These are phyloP conservation scores for Pseudofabraea citricarpa DNA, from an alignment of 2,329 filamentous ascomycete species.

Conservation along the genomic window DNA sequence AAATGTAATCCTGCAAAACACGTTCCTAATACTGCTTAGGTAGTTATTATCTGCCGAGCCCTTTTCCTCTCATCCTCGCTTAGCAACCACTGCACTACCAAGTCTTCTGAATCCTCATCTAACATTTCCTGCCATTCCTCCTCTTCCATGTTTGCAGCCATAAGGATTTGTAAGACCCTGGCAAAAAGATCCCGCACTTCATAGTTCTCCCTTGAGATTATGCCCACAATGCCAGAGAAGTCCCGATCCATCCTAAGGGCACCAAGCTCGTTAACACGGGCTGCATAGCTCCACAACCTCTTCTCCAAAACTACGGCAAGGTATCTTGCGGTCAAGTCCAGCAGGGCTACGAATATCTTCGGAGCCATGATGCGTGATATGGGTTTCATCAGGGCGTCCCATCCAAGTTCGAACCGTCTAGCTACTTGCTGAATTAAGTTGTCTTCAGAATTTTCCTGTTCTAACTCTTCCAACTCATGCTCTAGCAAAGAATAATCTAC, in stretches of 20 bases:
- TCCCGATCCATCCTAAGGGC: constrained; percentile 82
- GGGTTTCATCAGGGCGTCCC: constrained; percentile 81
- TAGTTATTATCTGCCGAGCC: constrained; percentile 62
- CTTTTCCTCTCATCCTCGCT: constrained; percentile 68
- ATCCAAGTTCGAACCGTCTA: constrained; percentile 76
- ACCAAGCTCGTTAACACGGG: constrained; percentile 74
- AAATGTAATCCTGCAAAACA: no score
- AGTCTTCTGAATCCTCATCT: constrained; percentile 47
- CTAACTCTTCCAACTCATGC: constrained; percentile 53
- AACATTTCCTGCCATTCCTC: constrained; percentile 89
- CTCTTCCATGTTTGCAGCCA: constrained; percentile 91
- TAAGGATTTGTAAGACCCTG: constrained; percentile 72
- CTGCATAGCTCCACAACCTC: constrained; percentile 71
- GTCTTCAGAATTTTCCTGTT: constrained; percentile 40
- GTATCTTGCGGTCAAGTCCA: constrained; percentile 69
- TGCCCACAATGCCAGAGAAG: constrained; percentile 67
- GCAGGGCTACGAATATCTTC: constrained; percentile 67
- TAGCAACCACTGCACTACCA: constrained; percentile 67
- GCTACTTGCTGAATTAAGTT: constrained; percentile 63
- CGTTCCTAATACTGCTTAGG: no score
- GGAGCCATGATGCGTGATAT: constrained; percentile 79
- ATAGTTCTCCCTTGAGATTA: constrained; percentile 68
- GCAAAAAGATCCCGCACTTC: constrained; percentile 72
- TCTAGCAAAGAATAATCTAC: constrained; percentile 74
- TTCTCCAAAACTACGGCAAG: constrained; percentile 81